Evolutionary conservation across 169 alveolate genomes (phyloP).

Genomic region (Eimeria maxima): DNA sequence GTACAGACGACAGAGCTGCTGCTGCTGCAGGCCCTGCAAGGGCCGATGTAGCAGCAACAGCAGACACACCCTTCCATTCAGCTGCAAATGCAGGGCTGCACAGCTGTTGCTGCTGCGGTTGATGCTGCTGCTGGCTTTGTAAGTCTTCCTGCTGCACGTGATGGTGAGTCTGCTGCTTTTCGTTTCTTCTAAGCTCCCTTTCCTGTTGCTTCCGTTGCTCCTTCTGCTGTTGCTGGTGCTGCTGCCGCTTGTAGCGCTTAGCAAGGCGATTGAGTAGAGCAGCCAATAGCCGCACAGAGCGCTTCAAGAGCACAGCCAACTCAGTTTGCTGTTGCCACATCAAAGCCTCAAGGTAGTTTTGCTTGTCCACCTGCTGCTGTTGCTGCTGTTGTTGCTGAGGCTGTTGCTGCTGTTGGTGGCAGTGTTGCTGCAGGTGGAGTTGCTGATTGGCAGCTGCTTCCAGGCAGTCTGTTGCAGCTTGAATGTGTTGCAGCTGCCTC

Average conservation of each 20-base stretch:
- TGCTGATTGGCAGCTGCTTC: slow-evolving; percentile 20
- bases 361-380: slow-evolving; percentile 50
- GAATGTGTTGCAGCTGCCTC: not conserved
- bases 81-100: not conserved
- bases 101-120: not conserved
- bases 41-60: slow-evolving; percentile 30
- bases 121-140: not conserved
- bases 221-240: slow-evolving; percentile 46
- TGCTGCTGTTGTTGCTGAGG: slow-evolving; percentile 9
- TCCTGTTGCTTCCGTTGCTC: not conserved
- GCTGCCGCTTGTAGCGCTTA: not conserved
- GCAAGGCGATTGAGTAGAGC: not conserved
- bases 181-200: not conserved
- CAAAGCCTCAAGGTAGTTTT: not conserved
- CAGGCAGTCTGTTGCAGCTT: slow-evolving; percentile 26
- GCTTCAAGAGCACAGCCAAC: slow-evolving; percentile 31
- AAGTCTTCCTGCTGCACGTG: not conserved
- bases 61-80: not conserved
- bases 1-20: slow-evolving; percentile 14
- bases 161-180: not conserved
- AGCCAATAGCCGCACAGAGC: slow-evolving; percentile 20
- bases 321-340: slow-evolving; percentile 24
- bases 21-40: not conserved
- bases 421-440: not conserved
- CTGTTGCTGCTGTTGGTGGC: not conserved